Evolutionary conservation across 352 stramenopile genomes (phyloP), one percentile per base, ranked within the genome.

Genomic region (Globisporangium okanoganense): DNA sequence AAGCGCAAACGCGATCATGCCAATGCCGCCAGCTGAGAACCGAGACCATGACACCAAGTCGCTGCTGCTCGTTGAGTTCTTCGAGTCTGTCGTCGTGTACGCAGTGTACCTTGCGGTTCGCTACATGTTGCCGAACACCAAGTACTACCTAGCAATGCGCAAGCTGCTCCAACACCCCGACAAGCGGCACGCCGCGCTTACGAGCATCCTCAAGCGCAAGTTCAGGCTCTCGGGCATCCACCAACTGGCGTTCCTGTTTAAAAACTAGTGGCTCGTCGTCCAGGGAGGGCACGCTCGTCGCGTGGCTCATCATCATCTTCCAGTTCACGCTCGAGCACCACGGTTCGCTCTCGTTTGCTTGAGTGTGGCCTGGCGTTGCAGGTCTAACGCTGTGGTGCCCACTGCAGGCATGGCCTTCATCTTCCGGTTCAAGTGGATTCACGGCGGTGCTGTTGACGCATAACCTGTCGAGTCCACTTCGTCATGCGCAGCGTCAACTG

Each of bases 281-380:
- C 33, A 58, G 13, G 31, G 31, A n/a, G n/a, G n/a, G n/a, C 10
- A 58, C 12, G 33, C 35, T 56, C 35, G 18, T 56, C n/a, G 50
- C 50, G 35, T 56, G 50, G 16, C 9, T 44, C 4, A 20, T 43
- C 22, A 31, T 56, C 35, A 24, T 31, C 29, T 31, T 56, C 20
- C 50, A 56, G 50, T 56, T 56, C 27, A 27, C 50, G 12, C 50
- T 56, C 29, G 29, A 56, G 50, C 50, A 56, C 35, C 24, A 31
- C 22, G 29, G 51, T 57, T 12, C 13, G 13, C n/a, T 35, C 24
- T n/a, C 12, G n/a, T n/a, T 52, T 33, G 22, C 22, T 52, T 35
- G 20, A 29, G 43, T 52, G 45, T 20, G 14, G 44, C 22, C 9
- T 33, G 20, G 13, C 4, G 1, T 31, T 50, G 20, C 16, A 51